These are phyloP conservation scores for Aphanoascus verrucosus DNA, from an alignment of 2,329 filamentous ascomycete species.

Conservation along the genomic window DNA sequence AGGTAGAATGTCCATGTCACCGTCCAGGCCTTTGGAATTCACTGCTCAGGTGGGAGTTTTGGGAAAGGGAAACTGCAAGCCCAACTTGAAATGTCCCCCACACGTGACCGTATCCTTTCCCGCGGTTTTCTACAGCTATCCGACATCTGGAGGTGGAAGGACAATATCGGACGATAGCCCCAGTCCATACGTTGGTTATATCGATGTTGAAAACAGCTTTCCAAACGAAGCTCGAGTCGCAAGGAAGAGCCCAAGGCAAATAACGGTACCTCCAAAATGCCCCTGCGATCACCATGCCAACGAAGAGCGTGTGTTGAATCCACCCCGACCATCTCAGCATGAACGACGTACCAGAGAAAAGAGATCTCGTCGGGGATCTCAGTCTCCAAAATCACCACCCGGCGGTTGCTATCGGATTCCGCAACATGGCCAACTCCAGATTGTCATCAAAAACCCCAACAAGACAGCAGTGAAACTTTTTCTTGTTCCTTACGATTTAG, in stretches of 20 bases:
- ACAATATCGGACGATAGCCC: slow-evolving; percentile 69
- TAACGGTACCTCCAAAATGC: slow-evolving; percentile 12
- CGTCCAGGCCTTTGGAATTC: slow-evolving; percentile 85
- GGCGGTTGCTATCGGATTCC: slow-evolving; percentile 91
- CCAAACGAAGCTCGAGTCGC: slow-evolving; percentile 37
- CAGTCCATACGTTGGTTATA: slow-evolving; percentile 87
- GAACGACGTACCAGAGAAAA: slow-evolving; percentile 43
- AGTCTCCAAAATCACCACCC: slow-evolving; percentile 57
- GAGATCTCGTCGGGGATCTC: slow-evolving; percentile 47
- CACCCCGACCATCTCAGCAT: slow-evolving; percentile 17
- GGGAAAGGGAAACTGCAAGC: slow-evolving; percentile 77
- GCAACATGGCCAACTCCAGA: slow-evolving; percentile 85
- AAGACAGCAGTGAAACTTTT: slow-evolving; percentile 97
- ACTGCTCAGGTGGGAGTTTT: slow-evolving; percentile 90
- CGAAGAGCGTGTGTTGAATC: slow-evolving; percentile 9
- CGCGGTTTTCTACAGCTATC: slow-evolving; percentile 92
- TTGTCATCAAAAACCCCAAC: slow-evolving; percentile 96
- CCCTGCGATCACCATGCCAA: slow-evolving; percentile 10
- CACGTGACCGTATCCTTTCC: slow-evolving; percentile 87
- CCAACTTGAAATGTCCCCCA: slow-evolving; percentile 71
- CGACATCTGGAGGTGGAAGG: slow-evolving; percentile 52
- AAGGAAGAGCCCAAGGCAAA: slow-evolving; percentile 27
- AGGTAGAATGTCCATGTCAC: slow-evolving; percentile 91
- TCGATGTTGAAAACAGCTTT: slow-evolving; percentile 79
- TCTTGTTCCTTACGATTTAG: slow-evolving; percentile 81